Percentiles rank a stretch among this genome's conserved stretches.
These are phyloP conservation scores for Suillus subluteus DNA, from an alignment of 768 basidiomycete species.

Conservation along the genomic window DNA sequence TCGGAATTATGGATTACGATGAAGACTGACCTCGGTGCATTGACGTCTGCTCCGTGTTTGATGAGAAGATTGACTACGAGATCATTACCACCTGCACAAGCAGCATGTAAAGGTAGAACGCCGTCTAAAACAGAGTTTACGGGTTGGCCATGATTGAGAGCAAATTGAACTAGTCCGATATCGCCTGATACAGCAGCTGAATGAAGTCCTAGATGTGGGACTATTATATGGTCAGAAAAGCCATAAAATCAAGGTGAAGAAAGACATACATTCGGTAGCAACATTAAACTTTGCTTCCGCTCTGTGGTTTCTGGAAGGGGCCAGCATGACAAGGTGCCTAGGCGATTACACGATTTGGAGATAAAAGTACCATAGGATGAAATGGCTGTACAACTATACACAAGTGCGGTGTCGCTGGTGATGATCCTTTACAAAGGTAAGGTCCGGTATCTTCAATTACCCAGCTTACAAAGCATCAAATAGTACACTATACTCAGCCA, in stretches of 20 bases:
- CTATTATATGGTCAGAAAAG: slow-evolving; percentile 38
- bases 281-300: slow-evolving; percentile 57
- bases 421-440: neutral
- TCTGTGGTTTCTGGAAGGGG: slow-evolving; percentile 39
- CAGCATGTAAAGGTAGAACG: slow-evolving; percentile 95
- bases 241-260: neutral
- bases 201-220: slow-evolving; percentile 77
- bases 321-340: slow-evolving; percentile 34
- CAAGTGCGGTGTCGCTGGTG: slow-evolving; percentile 7
- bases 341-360: neutral
- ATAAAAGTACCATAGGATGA: slow-evolving; percentile 6
- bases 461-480: slow-evolving; percentile 1
- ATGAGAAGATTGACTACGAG: slow-evolving; percentile 87
- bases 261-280: slow-evolving; percentile 51
- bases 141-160: slow-evolving; percentile 91
- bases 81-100: slow-evolving; percentile 88
- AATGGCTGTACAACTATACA: slow-evolving; percentile 6
- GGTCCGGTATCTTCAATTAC: slow-evolving; percentile 2
- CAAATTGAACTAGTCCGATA: slow-evolving; percentile 90
- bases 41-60: slow-evolving; percentile 96
- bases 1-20: neutral
- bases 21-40: slow-evolving; percentile 78
- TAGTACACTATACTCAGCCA: too few species aligned
- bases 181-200: slow-evolving; percentile 84
- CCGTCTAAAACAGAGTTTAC: slow-evolving; percentile 96